These are phyloP conservation scores for Stemphylium beticola DNA, from an alignment of 2,329 filamentous ascomycete species.

Conservation along the genomic window DNA sequence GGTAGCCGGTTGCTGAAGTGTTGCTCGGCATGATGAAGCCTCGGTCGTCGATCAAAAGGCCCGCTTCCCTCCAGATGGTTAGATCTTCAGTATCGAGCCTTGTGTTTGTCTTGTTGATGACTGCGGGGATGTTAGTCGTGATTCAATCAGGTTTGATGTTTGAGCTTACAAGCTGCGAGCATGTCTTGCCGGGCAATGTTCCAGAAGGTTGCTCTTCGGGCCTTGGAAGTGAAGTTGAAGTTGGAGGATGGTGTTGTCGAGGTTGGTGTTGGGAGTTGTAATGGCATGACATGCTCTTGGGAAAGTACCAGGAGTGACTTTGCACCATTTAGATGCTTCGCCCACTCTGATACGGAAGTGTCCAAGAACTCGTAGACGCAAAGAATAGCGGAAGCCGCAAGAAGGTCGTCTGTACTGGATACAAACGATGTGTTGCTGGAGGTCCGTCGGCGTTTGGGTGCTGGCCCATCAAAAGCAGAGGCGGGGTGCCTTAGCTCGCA, in stretches of 20 bases:
- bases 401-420: constrained; percentile 63
- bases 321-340: constrained; percentile 68
- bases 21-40: constrained; percentile 60
- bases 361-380: constrained; percentile 74
- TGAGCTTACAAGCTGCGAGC: constrained; percentile 63
- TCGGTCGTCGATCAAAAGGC: constrained; percentile 62
- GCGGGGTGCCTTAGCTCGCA: constrained; percentile 24
- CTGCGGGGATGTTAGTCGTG: constrained; percentile 31
- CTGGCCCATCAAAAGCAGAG: constrained; percentile 19
- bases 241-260: constrained; percentile 33
- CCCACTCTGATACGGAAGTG: constrained; percentile 67
- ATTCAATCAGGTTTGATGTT: background rate
- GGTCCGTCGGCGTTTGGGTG: constrained; percentile 51
- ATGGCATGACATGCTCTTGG: constrained; percentile 57
- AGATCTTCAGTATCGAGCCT: constrained; percentile 67
- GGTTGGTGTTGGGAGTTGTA: constrained; percentile 52
- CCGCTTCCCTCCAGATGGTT: constrained; percentile 68
- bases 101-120: constrained; percentile 67
- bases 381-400: constrained; percentile 70
- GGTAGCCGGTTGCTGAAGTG: constrained; percentile 46
- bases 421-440: constrained; percentile 49
- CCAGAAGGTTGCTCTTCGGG: constrained; percentile 68
- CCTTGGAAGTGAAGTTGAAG: constrained; percentile 56
- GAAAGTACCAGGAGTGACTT: constrained; percentile 66
- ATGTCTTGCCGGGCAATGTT: constrained; percentile 72